phyloP scores from a whole-genome alignment of 1,284 basidiomycete species.

The Hypsizygus ulmarius region DNA sequence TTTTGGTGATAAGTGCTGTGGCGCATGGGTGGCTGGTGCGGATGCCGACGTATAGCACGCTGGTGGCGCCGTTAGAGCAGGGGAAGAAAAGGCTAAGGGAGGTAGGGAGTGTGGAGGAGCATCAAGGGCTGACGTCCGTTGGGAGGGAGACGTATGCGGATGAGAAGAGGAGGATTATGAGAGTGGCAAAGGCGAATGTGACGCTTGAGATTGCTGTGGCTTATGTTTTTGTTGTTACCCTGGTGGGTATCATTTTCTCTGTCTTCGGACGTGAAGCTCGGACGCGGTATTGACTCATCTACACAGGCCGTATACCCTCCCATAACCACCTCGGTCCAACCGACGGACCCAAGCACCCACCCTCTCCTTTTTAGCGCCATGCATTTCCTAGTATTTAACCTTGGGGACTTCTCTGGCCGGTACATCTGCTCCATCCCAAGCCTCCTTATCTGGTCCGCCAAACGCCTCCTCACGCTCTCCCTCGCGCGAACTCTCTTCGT shows the following conservation, averaged over 20 bases:
- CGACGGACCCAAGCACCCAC: slow-evolving; percentile 57
- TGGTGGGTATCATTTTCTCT: slow-evolving; percentile 51
- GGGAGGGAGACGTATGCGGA: slow-evolving; percentile 24
- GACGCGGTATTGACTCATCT: slow-evolving; percentile 6
- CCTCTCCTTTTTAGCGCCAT: slow-evolving; percentile 67
- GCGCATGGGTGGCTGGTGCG: slow-evolving; percentile 58
- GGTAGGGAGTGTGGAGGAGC: slow-evolving; percentile 32
- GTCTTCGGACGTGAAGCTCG: neutral
- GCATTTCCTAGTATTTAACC: slow-evolving; percentile 73
- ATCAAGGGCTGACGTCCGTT: slow-evolving; percentile 32
- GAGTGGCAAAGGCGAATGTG: slow-evolving; percentile 63
- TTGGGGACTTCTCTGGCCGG: slow-evolving; percentile 78
- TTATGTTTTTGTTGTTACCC: slow-evolving; percentile 75
- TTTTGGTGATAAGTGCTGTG: slow-evolving; percentile 50
- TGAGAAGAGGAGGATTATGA: slow-evolving; percentile 44
- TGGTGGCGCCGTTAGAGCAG: slow-evolving; percentile 43
- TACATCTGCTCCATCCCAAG: slow-evolving; percentile 67
- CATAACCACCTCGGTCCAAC: slow-evolving; percentile 72
- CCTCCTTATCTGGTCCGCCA: slow-evolving; percentile 66
- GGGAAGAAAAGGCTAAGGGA: slow-evolving; percentile 15
- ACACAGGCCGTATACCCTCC: slow-evolving; percentile 80
- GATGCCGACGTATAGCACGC: slow-evolving; percentile 54
- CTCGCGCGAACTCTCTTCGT: slow-evolving; percentile 75
- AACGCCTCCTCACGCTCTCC: slow-evolving; percentile 60
- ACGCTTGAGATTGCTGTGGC: slow-evolving; percentile 71